Conservation (phyloP, 192 early-diverging fungal species). For the Gryganskiella cystojenkinii region DNA sequence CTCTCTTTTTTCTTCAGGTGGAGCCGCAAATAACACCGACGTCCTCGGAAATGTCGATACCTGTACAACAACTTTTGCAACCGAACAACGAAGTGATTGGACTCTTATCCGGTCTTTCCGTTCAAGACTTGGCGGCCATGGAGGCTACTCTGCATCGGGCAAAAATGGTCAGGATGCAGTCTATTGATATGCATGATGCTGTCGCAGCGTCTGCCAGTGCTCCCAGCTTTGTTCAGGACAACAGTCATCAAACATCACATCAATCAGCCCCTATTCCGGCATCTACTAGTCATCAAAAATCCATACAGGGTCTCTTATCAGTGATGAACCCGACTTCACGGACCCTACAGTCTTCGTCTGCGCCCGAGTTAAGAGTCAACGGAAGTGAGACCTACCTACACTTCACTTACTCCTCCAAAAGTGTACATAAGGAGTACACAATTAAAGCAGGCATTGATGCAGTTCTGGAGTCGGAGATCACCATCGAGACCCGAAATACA, state of each 20-base stretch:
- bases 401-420: slow-evolving; percentile 77
- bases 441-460: slow-evolving; percentile 82
- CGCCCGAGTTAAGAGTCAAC: slow-evolving; percentile 39
- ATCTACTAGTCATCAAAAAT: too few species aligned
- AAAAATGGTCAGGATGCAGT: neutral
- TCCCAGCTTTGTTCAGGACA: neutral
- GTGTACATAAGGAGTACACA: slow-evolving; percentile 65
- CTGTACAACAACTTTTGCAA: slow-evolving; percentile 6
- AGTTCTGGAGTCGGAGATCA: slow-evolving; percentile 56
- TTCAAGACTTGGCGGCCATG: neutral
- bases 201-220: neutral
- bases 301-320: too few species aligned
- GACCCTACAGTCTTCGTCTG: slow-evolving; percentile 16
- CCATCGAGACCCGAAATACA: slow-evolving; percentile 68
- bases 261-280: too few species aligned
- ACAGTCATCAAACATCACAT: too few species aligned
- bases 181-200: too few species aligned
- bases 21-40: too few species aligned
- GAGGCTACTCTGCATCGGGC: slow-evolving; percentile 3
- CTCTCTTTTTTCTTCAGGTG: too few species aligned
- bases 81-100: slow-evolving; percentile 1
- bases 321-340: slow-evolving; percentile 8
- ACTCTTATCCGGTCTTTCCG: neutral
- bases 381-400: slow-evolving; percentile 76
- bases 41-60: neutral